These are phyloP conservation scores for Sporothrix phasma DNA, from an alignment of 2,329 filamentous ascomycete genomes.

Conservation along the genomic window DNA sequence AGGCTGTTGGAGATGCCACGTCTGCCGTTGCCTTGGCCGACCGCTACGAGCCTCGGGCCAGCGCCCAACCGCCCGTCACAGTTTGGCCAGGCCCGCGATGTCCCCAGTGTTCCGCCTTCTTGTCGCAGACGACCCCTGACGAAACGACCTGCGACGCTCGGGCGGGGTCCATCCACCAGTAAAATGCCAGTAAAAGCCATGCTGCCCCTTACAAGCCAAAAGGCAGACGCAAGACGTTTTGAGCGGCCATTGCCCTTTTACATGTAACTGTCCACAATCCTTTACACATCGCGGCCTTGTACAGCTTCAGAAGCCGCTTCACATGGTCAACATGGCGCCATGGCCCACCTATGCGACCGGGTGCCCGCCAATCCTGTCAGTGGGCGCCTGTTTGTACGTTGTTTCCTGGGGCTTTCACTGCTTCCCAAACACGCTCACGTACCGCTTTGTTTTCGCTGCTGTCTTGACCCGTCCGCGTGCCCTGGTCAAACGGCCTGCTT, in stretches of 20 bases:
- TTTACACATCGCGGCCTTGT: background rate
- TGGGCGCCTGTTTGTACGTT: background rate
- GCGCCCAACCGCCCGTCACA: background rate
- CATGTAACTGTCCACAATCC: background rate
- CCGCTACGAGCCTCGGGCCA: background rate
- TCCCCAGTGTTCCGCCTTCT: background rate
- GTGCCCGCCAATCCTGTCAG: conserved; percentile 4
- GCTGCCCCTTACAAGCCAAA: background rate
- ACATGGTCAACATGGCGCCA: conserved; percentile 25
- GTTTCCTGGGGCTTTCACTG: background rate
- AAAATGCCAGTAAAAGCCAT: background rate
- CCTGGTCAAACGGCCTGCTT: background rate
- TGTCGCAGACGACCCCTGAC: conserved; percentile 30
- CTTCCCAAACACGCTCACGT: background rate
- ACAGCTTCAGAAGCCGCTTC: conserved; percentile 10
- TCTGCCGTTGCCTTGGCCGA: background rate
- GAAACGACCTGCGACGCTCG: conserved; percentile 30
- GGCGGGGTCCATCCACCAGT: conserved; percentile 16
- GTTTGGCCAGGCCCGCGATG: background rate
- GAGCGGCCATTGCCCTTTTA: background rate
- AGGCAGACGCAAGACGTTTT: background rate
- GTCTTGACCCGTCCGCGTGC: background rate
- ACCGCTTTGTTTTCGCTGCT: background rate
- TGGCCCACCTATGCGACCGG: conserved; percentile 24
- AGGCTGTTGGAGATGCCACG: background rate